Conservation (phyloP, 495 filamentous ascomycete genomes). For the Tuber borchii region DNA sequence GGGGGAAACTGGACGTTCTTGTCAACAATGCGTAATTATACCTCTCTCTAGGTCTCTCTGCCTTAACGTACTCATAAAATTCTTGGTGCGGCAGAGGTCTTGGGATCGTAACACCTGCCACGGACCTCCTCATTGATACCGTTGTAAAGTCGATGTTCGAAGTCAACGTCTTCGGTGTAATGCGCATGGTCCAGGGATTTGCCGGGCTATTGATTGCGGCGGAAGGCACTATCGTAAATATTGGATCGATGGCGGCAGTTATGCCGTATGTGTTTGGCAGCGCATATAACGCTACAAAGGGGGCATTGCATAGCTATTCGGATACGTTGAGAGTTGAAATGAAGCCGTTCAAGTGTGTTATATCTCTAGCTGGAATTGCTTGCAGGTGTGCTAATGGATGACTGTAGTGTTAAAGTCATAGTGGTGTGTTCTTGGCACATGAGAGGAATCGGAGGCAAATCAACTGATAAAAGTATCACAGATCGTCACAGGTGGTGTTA, state of each 20-base stretch:
- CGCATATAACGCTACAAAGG: slow-evolving; percentile 53
- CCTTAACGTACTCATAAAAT: background rate
- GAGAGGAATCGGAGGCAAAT: background rate
- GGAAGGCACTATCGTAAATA: slow-evolving; percentile 48
- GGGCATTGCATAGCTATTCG: slow-evolving; percentile 47
- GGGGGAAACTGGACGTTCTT: slow-evolving; percentile 48
- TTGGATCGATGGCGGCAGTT: slow-evolving; percentile 49
- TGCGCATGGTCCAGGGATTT: slow-evolving; percentile 54
- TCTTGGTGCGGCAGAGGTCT: slow-evolving; percentile 34
- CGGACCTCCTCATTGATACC: slow-evolving; percentile 47
- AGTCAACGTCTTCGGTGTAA: slow-evolving; percentile 51
- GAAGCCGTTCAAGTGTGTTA: slow-evolving; percentile 45
- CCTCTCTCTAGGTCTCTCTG: slow-evolving; percentile 22
- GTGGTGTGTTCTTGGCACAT: slow-evolving; percentile 21
- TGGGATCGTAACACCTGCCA: slow-evolving; percentile 44
- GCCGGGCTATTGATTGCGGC: slow-evolving; percentile 48
- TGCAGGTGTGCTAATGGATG: slow-evolving; percentile 5
- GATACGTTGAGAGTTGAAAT: slow-evolving; percentile 52
- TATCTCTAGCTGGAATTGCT: background rate
- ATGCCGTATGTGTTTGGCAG: slow-evolving; percentile 46
- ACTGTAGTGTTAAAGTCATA: slow-evolving; percentile 45
- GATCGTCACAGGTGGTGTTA: slow-evolving; percentile 43
- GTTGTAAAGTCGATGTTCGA: slow-evolving; percentile 48
- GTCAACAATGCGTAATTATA: slow-evolving; percentile 53
- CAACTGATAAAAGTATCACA: slow-evolving; percentile 2